A percentile compares a stretch with the other conserved stretches of the same genome.
phyloP scores from a whole-genome alignment of 306 rosid species.

The Psophocarpus tetragonolobus region DNA sequence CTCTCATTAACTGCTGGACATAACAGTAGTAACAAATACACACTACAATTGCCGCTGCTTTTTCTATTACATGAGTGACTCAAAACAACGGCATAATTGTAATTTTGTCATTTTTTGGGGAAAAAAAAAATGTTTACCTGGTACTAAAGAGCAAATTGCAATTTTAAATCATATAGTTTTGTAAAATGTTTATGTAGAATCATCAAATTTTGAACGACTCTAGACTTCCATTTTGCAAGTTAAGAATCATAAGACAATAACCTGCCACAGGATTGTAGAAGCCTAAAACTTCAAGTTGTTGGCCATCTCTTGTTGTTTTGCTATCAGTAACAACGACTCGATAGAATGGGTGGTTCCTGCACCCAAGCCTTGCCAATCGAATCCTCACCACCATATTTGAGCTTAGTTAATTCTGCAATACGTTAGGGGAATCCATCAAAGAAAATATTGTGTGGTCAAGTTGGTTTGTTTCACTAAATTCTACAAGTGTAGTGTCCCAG shows the following conservation, averaged over 20 bases:
- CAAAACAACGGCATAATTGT: neutral
- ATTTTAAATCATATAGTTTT: neutral
- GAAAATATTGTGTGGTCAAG: neutral
- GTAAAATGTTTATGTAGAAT: neutral
- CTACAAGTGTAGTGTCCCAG: too few relatives aligned
- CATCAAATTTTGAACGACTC: neutral
- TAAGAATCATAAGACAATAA: slow-evolving; percentile 25
- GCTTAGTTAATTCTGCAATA: neutral
- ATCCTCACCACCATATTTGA: slow-evolving; percentile 71
- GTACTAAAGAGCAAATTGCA: neutral
- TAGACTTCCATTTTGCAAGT: neutral
- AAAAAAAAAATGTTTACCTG: neutral
- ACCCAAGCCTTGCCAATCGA: slow-evolving; percentile 83
- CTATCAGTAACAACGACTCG: slow-evolving; percentile 85
- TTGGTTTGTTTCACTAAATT: too few relatives aligned
- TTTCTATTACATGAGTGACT: neutral
- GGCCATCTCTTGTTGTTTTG: slow-evolving; percentile 80
- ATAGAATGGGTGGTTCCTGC: slow-evolving; percentile 82
- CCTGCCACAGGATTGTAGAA: slow-evolving; percentile 87
- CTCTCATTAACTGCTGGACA: neutral
- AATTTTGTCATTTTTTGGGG: neutral
- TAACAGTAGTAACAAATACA: neutral
- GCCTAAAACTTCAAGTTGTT: slow-evolving; percentile 76
- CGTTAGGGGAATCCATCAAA: neutral
- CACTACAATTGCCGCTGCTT: neutral